A percentile compares a stretch with the other conserved stretches of the same genome.
Evolutionary conservation across 345 rosid genomes (phyloP).

Genomic region (Brassica rapa): DNA sequence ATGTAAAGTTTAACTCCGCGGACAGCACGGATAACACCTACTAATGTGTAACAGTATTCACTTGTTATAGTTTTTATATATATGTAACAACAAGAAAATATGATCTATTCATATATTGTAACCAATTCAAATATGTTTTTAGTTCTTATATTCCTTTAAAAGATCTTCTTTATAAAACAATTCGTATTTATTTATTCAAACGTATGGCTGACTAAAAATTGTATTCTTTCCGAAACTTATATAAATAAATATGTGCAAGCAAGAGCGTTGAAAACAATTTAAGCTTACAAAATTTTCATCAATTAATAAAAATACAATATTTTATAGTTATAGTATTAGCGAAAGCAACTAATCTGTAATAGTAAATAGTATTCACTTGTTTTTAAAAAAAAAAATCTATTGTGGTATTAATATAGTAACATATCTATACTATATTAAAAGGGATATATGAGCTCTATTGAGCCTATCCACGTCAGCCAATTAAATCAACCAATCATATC

Average conservation of each 20-base stretch:
- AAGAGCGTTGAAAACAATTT: neutral
- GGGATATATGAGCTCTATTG: too few species aligned
- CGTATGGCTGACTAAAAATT: neutral
- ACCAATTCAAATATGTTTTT: neutral
- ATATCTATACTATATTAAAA: too few species aligned
- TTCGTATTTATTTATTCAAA: neutral
- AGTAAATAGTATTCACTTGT: neutral
- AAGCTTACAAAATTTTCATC: neutral
- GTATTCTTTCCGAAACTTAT: neutral
- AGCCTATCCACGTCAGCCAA: too few species aligned
- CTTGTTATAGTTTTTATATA: slow-evolving; percentile 13
- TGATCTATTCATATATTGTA: neutral
- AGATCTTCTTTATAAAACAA: neutral
- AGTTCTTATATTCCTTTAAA: neutral
- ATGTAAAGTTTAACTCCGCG: slow-evolving; percentile 4
- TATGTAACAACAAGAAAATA: neutral
- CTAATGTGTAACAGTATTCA: neutral
- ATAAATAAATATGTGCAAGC: neutral
- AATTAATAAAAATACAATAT: neutral
- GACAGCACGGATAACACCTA: slow-evolving; percentile 16
- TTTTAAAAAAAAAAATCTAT: neutral
- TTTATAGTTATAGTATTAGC: neutral
- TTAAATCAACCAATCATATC: too few species aligned
- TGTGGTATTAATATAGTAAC: neutral
- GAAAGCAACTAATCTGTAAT: neutral